A percentile compares a stretch with the other conserved stretches of the same genome.
These are phyloP conservation scores for Scenedesmus sp. DNA, from an alignment of 163 green algal genomes.

Conservation along the genomic window DNA sequence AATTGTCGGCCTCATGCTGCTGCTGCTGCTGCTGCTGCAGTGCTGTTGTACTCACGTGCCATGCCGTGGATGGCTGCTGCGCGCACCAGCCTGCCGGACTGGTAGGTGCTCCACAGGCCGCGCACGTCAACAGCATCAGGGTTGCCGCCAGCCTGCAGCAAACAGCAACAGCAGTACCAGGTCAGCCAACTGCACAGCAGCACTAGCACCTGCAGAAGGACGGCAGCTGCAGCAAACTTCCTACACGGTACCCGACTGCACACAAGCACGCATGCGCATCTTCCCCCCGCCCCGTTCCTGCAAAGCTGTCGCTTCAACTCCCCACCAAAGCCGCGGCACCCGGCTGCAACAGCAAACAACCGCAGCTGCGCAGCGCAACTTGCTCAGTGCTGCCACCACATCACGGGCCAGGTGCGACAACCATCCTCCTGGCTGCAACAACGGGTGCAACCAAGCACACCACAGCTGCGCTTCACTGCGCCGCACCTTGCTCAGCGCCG, in stretches of 20 bases:
- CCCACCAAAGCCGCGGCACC: too few species aligned
- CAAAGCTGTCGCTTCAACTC: too few species aligned
- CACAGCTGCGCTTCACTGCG: not conserved
- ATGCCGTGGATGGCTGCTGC: conserved; percentile 94
- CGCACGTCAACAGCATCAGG: conserved; percentile 50
- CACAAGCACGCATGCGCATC: too few species aligned
- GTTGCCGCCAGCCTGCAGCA: conserved; percentile 42
- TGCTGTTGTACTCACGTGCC: conserved; percentile 55
- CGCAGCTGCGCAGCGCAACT: not conserved
- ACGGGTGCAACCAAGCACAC: not conserved
- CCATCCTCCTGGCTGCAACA: too few species aligned
- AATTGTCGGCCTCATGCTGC: too few species aligned
- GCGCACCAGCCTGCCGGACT: conserved; percentile 81
- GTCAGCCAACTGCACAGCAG: not conserved
- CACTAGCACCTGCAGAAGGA: not conserved
- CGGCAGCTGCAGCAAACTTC: not conserved
- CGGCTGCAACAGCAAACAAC: not conserved
- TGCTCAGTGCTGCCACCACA: not conserved
- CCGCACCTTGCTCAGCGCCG: conserved; percentile 40
- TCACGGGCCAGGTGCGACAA: too few species aligned
- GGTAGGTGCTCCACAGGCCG: conserved; percentile 67
- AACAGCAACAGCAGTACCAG: not conserved
- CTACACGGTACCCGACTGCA: too few species aligned
- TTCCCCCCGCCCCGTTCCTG: too few species aligned
- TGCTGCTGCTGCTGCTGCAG: not conserved